phyloP scores from a whole-genome alignment of 345 rosid species.

The Hibiscus mutabilis region DNA sequence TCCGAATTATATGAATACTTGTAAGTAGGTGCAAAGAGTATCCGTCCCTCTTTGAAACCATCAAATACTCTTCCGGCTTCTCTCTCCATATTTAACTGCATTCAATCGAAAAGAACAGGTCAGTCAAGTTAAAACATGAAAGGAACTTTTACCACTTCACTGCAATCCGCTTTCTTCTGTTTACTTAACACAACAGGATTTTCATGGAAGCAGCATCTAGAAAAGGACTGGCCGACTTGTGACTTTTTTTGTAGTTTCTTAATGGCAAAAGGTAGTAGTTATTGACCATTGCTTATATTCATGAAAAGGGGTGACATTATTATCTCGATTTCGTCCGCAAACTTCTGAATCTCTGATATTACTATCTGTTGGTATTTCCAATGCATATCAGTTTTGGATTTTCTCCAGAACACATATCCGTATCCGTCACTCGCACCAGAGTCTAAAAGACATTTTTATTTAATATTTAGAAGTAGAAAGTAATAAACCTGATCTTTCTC shows the following conservation, averaged over 20 bases:
- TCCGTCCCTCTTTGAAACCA: slow-evolving; percentile 73
- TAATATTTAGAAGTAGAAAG: background rate
- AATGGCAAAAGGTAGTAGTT: slow-evolving; percentile 1
- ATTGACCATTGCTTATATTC: background rate
- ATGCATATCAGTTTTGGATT: background rate
- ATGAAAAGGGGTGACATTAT: background rate
- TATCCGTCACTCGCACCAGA: background rate
- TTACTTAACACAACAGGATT: background rate
- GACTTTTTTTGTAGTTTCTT: background rate
- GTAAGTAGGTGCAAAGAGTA: slow-evolving; percentile 84
- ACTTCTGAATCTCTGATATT: background rate
- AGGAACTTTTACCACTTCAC: background rate
- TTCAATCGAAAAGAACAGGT: background rate
- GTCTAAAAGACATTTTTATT: background rate
- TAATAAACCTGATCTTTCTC: slow-evolving; percentile 75
- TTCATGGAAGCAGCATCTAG: background rate
- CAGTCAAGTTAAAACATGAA: slow-evolving; percentile 3
- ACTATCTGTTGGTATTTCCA: background rate
- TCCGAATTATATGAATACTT: slow-evolving; percentile 83
- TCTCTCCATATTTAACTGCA: slow-evolving; percentile 72
- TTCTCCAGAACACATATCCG: background rate
- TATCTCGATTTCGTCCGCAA: background rate
- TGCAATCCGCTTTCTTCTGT: background rate
- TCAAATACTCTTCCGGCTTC: slow-evolving; percentile 77
- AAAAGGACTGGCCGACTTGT: background rate